Evolutionary conservation across 2,329 filamentous ascomycete genomes (phyloP), one percentile per base, ranked within the genome.

Genomic region (Aspergillus fijiensis): DNA sequence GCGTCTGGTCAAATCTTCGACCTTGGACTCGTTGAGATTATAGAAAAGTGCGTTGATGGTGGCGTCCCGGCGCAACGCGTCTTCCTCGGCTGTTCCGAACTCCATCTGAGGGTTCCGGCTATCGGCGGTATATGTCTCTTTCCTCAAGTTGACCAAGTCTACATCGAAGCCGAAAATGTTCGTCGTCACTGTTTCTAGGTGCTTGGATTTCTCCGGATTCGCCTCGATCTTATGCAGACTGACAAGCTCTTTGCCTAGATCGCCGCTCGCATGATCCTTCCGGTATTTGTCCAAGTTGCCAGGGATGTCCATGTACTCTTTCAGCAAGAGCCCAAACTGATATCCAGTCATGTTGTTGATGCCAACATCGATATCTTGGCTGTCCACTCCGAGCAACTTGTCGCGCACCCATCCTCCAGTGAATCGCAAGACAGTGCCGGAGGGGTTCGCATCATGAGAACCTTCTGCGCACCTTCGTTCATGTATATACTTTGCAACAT

Each of bases 31-130:
- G 70, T 93, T 87, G 45, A 99, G 80, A 69, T 98, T 98, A 81
- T 95, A 98, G 78, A 98, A 98, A 63, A 99, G 85, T 25, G 95
- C 92, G 73, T 99, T 99, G 62, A 98, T 87, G 0, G 92, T 97
- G 23, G 94, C 93, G 80, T 99, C 94, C 51, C 94, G 87, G 23
- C 94, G 87, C 66, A 92, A 74, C 2, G 94, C 94, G 76, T 99
- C 94, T 75, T 99, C 92, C 72, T 90, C 84, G 0, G 94, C 89
- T 0, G 92, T 96, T 5, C 94, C 95, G 75, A 97, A 97, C 73
- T 96, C 92, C 84, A 98, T 90, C 68, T 91, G 84, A 1, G 94
- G 94, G 69, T 96, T 96, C 39, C 95, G 87, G 70, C 91, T 96
- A 61, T 95, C 87, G n/a, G 91, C 88, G 0, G 88, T 85, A 69